Evolutionary conservation across 2,329 filamentous ascomycete species (phyloP), one percentile per base, ranked within the genome.

Genomic region (Trichophyton simii): DNA sequence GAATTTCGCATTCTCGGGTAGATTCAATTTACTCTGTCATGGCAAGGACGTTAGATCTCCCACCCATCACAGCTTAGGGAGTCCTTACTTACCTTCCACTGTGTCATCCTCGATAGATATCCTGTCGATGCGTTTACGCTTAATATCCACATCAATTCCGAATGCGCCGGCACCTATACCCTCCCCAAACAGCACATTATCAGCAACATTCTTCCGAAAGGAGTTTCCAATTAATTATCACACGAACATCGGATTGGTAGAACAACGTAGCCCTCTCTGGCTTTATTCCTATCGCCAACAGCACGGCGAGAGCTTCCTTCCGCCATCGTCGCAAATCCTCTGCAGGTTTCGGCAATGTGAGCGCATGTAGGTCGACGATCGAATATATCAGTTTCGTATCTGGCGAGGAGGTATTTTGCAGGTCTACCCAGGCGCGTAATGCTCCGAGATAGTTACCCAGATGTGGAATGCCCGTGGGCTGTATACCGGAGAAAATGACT

Each of bases 91-190:
- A 89, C 90, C 85, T 99, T 99, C 91, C 94, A 99, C 74, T 97
- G 94, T 31, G 94, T 97, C 94, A 99, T 99, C n/a, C 94, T 82
- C 8, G 87, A 87, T n/a, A 99, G 78, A 75, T 96, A 95, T 44
- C 94, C 94, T 74, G 94, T 91, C 3, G 89, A 92, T 25, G 94
- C 89, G 59, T 88, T 88, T 66, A 91, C 96, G 70, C 89, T 92
- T 64, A 99, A 77, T 70, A 97, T 91, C 94, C 94, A 99, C 88
- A 96, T 95, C 65, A 99, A 80, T 74, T 97, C 91, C 3, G 88
- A 78, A 75, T 97, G 94, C 55, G 86, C 85, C 18, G 85, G 79
- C 1, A 91, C 85, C 84, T 89, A 61, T 38, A 18, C 4, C 38
- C 22, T 46, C 58, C 28, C 7, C 20, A 60, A 42, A 15, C 25